Evolutionary conservation across 148 eudicot genomes (phyloP).

Genomic region (Agrostemma githago): DNA sequence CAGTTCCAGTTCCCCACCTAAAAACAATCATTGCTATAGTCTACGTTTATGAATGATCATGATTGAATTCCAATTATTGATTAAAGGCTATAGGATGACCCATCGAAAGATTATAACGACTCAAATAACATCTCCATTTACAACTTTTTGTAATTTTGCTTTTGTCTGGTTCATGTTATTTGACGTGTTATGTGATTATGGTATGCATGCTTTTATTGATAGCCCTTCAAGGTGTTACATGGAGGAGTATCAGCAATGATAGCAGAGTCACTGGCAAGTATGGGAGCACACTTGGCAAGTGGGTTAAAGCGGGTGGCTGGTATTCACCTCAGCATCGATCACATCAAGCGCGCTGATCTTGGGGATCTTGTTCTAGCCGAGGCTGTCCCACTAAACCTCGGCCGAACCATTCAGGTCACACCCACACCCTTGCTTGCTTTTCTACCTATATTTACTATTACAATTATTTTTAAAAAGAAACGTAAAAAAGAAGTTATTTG

Average conservation of each 20-base stretch:
- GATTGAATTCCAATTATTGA: too few relatives aligned
- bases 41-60: too few relatives aligned
- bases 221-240: slow-evolving; percentile 80
- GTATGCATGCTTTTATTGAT: slow-evolving; percentile 7
- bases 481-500: too few relatives aligned
- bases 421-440: background rate
- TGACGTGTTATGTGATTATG: background rate
- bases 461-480: too few relatives aligned
- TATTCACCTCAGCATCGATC: slow-evolving; percentile 61
- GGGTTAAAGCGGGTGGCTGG: slow-evolving; percentile 72
- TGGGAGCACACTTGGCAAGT: slow-evolving; percentile 72
- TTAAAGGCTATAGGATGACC: too few relatives aligned
- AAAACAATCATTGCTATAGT: too few relatives aligned
- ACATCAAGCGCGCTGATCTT: slow-evolving; percentile 54
- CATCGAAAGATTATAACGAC: too few relatives aligned
- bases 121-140: too few relatives aligned
- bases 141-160: too few relatives aligned
- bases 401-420: slow-evolving; percentile 64
- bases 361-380: slow-evolving; percentile 70
- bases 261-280: slow-evolving; percentile 67
- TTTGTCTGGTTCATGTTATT: too few relatives aligned
- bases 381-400: slow-evolving; percentile 55
- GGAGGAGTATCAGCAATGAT: slow-evolving; percentile 80
- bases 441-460: too few relatives aligned
- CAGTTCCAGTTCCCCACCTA: too few relatives aligned